phyloP scores from a whole-genome alignment of 2,329 filamentous ascomycete genomes.

The Aspergillus viridinutans region DNA sequence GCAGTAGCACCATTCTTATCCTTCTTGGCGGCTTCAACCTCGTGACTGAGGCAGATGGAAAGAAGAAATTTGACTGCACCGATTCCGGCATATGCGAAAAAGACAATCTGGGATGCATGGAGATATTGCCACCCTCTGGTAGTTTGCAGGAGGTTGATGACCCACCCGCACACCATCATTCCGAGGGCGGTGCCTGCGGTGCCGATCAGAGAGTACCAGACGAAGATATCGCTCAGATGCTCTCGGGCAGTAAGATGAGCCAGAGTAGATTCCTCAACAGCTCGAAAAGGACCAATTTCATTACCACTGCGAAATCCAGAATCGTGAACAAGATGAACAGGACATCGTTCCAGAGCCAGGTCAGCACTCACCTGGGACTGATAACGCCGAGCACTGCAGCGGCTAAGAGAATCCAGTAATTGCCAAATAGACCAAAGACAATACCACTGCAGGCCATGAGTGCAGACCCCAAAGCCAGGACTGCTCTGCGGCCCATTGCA shows the following conservation, averaged over 20 bases:
- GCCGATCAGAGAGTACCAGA: constrained; percentile 57
- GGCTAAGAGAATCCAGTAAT: constrained; percentile 56
- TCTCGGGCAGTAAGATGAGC: constrained; percentile 56
- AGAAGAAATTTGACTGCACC: constrained; percentile 56
- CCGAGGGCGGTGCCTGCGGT: constrained; percentile 59
- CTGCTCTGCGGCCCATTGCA: constrained; percentile 52
- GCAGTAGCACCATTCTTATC: constrained; percentile 10
- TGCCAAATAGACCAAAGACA: constrained; percentile 52
- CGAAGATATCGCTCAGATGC: constrained; percentile 59
- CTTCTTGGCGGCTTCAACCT: constrained; percentile 41
- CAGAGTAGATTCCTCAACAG: constrained; percentile 62
- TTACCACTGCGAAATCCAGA: constrained; percentile 42
- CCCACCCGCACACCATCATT: constrained; percentile 57
- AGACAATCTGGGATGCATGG: constrained; percentile 53
- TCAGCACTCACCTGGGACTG: constrained; percentile 45
- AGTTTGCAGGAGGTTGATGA: constrained; percentile 49
- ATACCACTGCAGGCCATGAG: constrained; percentile 57
- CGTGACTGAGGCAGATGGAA: constrained; percentile 46
- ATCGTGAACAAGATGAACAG: not conserved
- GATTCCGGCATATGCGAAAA: constrained; percentile 54
- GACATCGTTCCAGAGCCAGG: not conserved
- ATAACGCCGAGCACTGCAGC: constrained; percentile 60
- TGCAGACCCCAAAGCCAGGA: constrained; percentile 50
- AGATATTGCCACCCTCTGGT: constrained; percentile 43
- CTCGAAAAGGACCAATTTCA: constrained; percentile 64